Conservation (phyloP, 2,329 filamentous ascomycete genomes). For the Botrytis elliptica region DNA sequence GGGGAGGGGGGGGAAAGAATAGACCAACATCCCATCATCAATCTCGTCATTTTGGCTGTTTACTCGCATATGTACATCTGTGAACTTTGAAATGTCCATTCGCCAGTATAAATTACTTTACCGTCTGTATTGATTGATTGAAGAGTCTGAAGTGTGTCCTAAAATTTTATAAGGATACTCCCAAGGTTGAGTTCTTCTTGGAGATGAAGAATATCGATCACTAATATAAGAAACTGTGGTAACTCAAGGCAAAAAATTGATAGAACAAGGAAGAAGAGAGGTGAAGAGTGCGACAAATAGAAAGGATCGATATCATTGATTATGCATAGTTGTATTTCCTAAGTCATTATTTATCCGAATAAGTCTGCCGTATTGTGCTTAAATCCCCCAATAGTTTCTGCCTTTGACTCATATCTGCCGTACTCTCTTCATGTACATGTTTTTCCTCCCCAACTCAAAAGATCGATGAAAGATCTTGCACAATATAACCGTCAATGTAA, state of each 20-base stretch:
- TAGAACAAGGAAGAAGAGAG: not conserved
- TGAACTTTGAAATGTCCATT: too few relatives aligned
- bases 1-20: too few relatives aligned
- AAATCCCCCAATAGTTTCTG: not conserved
- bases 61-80: too few relatives aligned
- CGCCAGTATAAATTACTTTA: too few relatives aligned
- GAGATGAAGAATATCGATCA: not conserved
- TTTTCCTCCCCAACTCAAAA: fast-evolving
- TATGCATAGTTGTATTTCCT: not conserved
- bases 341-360: not conserved
- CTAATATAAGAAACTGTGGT: too few relatives aligned
- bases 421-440: not conserved
- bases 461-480: not conserved
- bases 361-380: not conserved
- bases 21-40: too few relatives aligned
- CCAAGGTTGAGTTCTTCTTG: too few relatives aligned
- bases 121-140: too few relatives aligned
- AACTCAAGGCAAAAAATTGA: too few relatives aligned
- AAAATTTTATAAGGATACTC: too few relatives aligned
- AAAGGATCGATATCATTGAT: not conserved
- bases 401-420: not conserved
- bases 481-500: not conserved
- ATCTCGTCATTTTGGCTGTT: too few relatives aligned
- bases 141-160: too few relatives aligned
- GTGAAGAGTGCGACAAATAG: not conserved